Percentiles rank a stretch among this genome's conserved stretches.
Conservation (phyloP, 2,329 filamentous ascomycete species). For the Ascochyta fabae region DNA sequence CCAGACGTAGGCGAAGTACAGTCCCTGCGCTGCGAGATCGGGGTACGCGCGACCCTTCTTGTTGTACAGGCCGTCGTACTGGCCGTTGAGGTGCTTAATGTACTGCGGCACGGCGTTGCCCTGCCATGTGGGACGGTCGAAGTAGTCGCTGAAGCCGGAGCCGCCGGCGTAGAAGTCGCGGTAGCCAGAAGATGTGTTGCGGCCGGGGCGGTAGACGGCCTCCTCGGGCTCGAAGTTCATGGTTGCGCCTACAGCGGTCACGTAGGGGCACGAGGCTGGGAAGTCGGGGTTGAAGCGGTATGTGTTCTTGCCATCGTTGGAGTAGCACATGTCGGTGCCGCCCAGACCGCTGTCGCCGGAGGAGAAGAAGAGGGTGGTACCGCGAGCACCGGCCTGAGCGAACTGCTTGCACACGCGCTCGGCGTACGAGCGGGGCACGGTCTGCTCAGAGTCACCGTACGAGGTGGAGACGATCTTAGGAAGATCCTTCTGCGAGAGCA, state of each 20-base stretch:
- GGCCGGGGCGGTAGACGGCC: slow-evolving; percentile 49
- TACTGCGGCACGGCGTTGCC: slow-evolving; percentile 54
- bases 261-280: slow-evolving; percentile 71
- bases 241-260: slow-evolving; percentile 71
- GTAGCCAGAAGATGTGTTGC: slow-evolving; percentile 40
- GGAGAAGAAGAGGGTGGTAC: slow-evolving; percentile 68
- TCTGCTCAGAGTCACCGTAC: slow-evolving; percentile 72
- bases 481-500: slow-evolving; percentile 62
- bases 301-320: slow-evolving; percentile 64
- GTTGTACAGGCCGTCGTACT: slow-evolving; percentile 59
- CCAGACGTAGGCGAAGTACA: slow-evolving; percentile 54
- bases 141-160: slow-evolving; percentile 58
- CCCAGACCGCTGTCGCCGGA: slow-evolving; percentile 68
- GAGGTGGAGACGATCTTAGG: slow-evolving; percentile 69
- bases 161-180: slow-evolving; percentile 61
- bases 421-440: slow-evolving; percentile 66
- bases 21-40: slow-evolving; percentile 68
- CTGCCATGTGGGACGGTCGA: slow-evolving; percentile 59
- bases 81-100: slow-evolving; percentile 49
- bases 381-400: slow-evolving; percentile 70
- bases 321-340: slow-evolving; percentile 58
- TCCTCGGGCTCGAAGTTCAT: slow-evolving; percentile 61
- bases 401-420: slow-evolving; percentile 68
- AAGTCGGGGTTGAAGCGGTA: slow-evolving; percentile 67
- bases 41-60: slow-evolving; percentile 65